phyloP scores from a whole-genome alignment of 352 stramenopile genomes.

The Globisporangium megalacanthum region DNA sequence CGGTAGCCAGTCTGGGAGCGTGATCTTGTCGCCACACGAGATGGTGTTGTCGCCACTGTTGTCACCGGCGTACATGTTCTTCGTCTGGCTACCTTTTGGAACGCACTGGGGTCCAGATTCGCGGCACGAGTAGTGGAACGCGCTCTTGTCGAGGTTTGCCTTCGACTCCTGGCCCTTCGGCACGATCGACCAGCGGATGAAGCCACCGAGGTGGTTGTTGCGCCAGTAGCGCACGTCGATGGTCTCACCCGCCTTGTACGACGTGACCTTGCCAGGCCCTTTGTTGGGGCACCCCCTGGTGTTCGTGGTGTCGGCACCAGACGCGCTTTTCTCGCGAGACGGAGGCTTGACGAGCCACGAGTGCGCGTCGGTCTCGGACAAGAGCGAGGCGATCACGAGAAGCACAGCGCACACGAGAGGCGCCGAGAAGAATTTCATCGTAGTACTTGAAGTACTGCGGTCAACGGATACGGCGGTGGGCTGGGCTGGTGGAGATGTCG shows the following conservation, averaged over 20 bases:
- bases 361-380: constrained; percentile 4
- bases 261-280: too few relatives aligned
- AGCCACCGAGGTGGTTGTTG: constrained; percentile 29
- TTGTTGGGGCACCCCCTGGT: too few relatives aligned
- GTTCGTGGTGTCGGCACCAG: too few relatives aligned
- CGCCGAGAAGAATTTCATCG: too few relatives aligned
- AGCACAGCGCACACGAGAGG: too few relatives aligned
- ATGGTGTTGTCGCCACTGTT: constrained; percentile 31
- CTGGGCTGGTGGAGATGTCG: too few relatives aligned
- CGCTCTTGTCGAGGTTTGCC: constrained; percentile 37
- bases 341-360: constrained; percentile 7
- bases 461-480: too few relatives aligned
- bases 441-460: too few relatives aligned
- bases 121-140: constrained; percentile 57
- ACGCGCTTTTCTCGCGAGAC: constrained; percentile 22
- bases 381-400: too few relatives aligned
- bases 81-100: constrained; percentile 15
- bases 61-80: constrained; percentile 28
- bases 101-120: constrained; percentile 25
- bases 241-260: constrained; percentile 11
- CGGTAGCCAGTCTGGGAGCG: constrained; percentile 33
- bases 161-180: constrained; percentile 18
- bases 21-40: constrained; percentile 41
- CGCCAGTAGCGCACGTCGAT: constrained; percentile 24
- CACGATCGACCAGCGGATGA: constrained; percentile 25